Evolutionary conservation across 768 basidiomycete species (phyloP).

Genomic region (Exidia glandulosa): DNA sequence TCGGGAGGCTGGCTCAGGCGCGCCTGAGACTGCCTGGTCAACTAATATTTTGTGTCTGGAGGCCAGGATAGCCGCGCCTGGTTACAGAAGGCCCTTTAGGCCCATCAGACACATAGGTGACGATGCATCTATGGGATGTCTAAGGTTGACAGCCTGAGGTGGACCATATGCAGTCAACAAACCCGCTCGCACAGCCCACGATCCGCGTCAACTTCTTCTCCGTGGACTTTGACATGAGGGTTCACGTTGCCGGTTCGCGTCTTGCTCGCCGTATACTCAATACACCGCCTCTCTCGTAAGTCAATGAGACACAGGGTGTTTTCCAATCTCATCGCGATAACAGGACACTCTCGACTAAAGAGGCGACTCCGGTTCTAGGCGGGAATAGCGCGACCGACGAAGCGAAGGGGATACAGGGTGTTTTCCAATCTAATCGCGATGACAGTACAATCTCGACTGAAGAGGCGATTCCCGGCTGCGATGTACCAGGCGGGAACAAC

Average conservation of each 20-base stretch:
- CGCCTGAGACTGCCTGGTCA: too few species aligned
- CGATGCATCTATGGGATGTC: too few species aligned
- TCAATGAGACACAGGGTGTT: too few species aligned
- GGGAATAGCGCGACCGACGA: slow-evolving; percentile 32
- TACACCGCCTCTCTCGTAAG: slow-evolving; percentile 31
- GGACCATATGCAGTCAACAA: slow-evolving; percentile 32
- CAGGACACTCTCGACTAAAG: slow-evolving; percentile 29
- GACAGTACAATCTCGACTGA: too few species aligned
- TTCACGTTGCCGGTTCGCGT: slow-evolving; percentile 38
- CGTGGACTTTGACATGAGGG: slow-evolving; percentile 35
- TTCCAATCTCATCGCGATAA: not conserved
- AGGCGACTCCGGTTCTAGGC: slow-evolving; percentile 32
- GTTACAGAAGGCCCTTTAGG: too few species aligned
- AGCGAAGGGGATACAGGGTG: too few species aligned
- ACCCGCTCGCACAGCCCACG: slow-evolving; percentile 37
- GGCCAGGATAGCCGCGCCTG: too few species aligned
- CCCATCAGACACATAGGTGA: too few species aligned
- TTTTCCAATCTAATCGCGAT: too few species aligned
- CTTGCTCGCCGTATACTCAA: slow-evolving; percentile 33
- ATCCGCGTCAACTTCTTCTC: slow-evolving; percentile 43
- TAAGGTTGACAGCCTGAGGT: too few species aligned
- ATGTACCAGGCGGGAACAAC: slow-evolving; percentile 32
- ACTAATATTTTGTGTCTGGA: too few species aligned
- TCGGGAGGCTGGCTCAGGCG: too few species aligned
- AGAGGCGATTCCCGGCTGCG: slow-evolving; percentile 30